Percentiles rank a stretch among this genome's conserved stretches.
Evolutionary conservation across 2,329 filamentous ascomycete genomes (phyloP).

Genomic region (Graphiopsis chlorocephala): DNA sequence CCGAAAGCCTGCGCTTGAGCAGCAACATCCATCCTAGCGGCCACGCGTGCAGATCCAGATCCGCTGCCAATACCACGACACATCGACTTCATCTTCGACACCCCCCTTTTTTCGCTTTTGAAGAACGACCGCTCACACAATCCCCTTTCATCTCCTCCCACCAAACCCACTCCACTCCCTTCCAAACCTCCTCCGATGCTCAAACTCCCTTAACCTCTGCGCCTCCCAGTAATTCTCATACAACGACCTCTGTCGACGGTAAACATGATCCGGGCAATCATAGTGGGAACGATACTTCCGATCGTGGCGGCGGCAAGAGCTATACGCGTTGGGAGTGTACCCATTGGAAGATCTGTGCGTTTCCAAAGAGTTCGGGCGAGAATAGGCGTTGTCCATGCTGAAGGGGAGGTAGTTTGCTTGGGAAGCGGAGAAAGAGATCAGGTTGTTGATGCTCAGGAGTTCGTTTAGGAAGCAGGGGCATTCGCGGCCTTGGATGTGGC

Average conservation of each 20-base stretch:
- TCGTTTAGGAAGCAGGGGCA: constrained; percentile 25
- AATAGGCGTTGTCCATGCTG: constrained; percentile 10
- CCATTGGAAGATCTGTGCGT: constrained; percentile 41
- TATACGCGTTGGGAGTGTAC: background rate
- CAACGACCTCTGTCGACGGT: background rate
- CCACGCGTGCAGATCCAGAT: background rate
- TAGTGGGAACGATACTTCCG: constrained; percentile 2
- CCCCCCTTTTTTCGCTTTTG: background rate
- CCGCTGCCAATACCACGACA: background rate
- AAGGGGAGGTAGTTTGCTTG: constrained; percentile 22
- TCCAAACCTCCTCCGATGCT: background rate
- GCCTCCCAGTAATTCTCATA: background rate
- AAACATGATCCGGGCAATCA: constrained; percentile 11
- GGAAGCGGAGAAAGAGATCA: constrained; percentile 8
- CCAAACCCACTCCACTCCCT: background rate
- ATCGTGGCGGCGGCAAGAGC: constrained; percentile 13
- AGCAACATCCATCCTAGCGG: background rate
- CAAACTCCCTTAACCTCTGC: background rate
- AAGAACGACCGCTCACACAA: background rate
- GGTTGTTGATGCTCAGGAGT: constrained; percentile 24
- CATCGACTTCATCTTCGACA: background rate
- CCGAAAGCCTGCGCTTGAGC: background rate
- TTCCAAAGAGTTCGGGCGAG: background rate
- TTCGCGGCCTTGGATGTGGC: constrained; percentile 24
- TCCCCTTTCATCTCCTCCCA: background rate